Evolutionary conservation across 352 stramenopile species (phyloP).

Genomic region (Phytopythium helicoides): DNA sequence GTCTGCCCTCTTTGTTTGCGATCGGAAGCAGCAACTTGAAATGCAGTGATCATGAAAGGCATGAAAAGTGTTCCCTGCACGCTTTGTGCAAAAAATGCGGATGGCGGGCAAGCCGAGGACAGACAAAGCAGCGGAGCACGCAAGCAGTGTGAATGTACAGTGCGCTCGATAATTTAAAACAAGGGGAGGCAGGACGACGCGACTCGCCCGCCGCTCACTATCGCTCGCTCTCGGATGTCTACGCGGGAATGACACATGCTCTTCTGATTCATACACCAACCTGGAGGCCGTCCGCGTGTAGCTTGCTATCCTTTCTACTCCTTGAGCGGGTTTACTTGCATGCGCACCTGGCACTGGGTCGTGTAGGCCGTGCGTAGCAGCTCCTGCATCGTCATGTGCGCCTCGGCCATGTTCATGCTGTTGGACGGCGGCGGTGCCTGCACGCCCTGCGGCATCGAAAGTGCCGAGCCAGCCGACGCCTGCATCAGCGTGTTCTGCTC

Average conservation of each 20-base stretch:
- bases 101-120: too few relatives aligned
- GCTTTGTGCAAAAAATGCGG: too few relatives aligned
- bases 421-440: slow-evolving; percentile 35
- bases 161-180: slow-evolving; percentile 8
- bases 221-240: neutral
- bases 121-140: too few relatives aligned
- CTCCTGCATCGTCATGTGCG: slow-evolving; percentile 81
- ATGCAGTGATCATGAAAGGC: too few relatives aligned
- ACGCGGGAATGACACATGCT: neutral
- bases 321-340: slow-evolving; percentile 69
- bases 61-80: too few relatives aligned
- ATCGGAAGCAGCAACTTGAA: too few relatives aligned
- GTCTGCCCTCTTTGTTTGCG: too few relatives aligned
- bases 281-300: neutral
- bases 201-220: neutral
- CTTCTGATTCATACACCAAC: slow-evolving; percentile 1
- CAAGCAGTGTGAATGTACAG: slow-evolving; percentile 1
- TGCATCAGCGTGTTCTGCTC: slow-evolving; percentile 77
- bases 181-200: neutral
- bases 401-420: slow-evolving; percentile 63
- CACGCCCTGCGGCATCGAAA: slow-evolving; percentile 19
- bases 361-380: slow-evolving; percentile 79
- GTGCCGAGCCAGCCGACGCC: slow-evolving; percentile 9
- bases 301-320: slow-evolving; percentile 13
- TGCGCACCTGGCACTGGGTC: slow-evolving; percentile 77